Conservation (phyloP, 169 alveolate genomes). For the Plasmodium inui region DNA sequence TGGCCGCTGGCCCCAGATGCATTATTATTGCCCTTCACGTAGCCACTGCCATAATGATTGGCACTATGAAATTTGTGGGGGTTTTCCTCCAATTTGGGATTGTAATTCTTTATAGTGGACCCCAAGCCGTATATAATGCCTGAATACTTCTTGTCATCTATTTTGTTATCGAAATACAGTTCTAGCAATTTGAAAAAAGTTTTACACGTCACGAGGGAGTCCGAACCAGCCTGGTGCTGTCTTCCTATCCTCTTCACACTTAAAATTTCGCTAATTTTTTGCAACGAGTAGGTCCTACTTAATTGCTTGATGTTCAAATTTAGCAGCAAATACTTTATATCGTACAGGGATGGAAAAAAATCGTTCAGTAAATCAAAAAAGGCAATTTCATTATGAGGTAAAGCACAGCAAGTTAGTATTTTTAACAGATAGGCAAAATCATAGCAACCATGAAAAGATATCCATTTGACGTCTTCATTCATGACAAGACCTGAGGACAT, state of each 20-base stretch:
- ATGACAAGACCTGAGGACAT: slow-evolving; percentile 95
- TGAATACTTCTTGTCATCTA: slow-evolving; percentile 87
- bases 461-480: slow-evolving; percentile 97
- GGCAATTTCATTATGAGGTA: slow-evolving; percentile 94
- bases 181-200: slow-evolving; percentile 94
- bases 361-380: slow-evolving; percentile 91
- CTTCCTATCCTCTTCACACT: slow-evolving; percentile 95
- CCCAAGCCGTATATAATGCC: slow-evolving; percentile 92
- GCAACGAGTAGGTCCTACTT: slow-evolving; percentile 87
- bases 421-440: slow-evolving; percentile 98
- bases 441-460: slow-evolving; percentile 98
- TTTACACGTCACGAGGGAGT: slow-evolving; percentile 95
- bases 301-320: slow-evolving; percentile 88
- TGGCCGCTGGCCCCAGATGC: background rate
- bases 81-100: slow-evolving; percentile 48
- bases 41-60: slow-evolving; percentile 2
- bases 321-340: slow-evolving; percentile 93
- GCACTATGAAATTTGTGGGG: background rate
- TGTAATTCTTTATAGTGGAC: slow-evolving; percentile 77
- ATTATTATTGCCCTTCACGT: slow-evolving; percentile 5
- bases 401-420: slow-evolving; percentile 89
- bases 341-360: slow-evolving; percentile 96
- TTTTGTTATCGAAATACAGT: slow-evolving; percentile 86
- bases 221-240: slow-evolving; percentile 99
- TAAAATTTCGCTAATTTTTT: slow-evolving; percentile 89